Percentiles rank a stretch among this genome's conserved stretches.
Evolutionary conservation across 768 basidiomycete species (phyloP).

Genomic region (Russula sp.): DNA sequence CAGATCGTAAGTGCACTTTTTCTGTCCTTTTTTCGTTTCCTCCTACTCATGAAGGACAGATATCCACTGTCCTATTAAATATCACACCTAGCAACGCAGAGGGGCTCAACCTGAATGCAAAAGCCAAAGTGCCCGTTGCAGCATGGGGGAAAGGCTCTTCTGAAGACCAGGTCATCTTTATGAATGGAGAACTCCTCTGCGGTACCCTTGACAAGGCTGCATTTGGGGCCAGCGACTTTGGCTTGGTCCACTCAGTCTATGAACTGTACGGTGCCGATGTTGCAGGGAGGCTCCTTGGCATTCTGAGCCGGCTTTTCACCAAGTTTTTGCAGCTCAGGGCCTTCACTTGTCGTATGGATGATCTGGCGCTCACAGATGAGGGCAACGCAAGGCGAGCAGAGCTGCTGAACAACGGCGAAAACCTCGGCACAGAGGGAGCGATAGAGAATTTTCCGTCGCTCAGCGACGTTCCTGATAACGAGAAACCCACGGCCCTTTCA

Average conservation of each 20-base stretch:
- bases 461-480: conserved; percentile 38
- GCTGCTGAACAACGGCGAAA: conserved; percentile 57
- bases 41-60: conserved; percentile 37
- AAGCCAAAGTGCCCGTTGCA: conserved; percentile 82
- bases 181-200: conserved; percentile 88
- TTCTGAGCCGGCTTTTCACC: conserved; percentile 90
- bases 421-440: conserved; percentile 79
- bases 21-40: neutral
- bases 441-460: conserved; percentile 87
- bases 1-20: conserved; percentile 61
- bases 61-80: conserved; percentile 90
- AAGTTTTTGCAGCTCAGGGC: conserved; percentile 96
- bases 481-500: conserved; percentile 51
- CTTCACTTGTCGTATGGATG: conserved; percentile 99
- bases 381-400: conserved; percentile 66
- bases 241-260: conserved; percentile 94
- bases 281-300: conserved; percentile 87
- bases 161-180: conserved; percentile 83
- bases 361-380: conserved; percentile 79
- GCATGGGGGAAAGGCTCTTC: conserved; percentile 74
- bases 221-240: conserved; percentile 93
- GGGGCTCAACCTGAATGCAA: conserved; percentile 78
- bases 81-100: conserved; percentile 73
- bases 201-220: conserved; percentile 97
- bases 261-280: conserved; percentile 88